phyloP scores from a whole-genome alignment of 2,329 filamentous ascomycete genomes.

The Scolecobasidium constrictum region DNA sequence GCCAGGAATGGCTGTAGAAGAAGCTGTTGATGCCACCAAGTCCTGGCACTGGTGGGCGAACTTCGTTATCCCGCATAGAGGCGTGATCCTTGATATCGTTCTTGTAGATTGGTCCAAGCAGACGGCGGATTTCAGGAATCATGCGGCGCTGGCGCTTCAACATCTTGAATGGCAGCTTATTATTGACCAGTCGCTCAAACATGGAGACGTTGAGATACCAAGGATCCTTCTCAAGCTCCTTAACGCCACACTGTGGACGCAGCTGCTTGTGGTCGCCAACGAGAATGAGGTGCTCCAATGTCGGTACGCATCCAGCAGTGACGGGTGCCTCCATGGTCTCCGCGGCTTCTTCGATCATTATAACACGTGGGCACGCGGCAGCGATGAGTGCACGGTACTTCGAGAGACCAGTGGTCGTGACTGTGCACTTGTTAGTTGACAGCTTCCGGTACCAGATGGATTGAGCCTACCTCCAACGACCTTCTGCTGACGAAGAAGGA shows the following conservation, averaged over 20 bases:
- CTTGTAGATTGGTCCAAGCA: constrained; percentile 52
- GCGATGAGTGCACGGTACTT: constrained; percentile 67
- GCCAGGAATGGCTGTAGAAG: constrained; percentile 55
- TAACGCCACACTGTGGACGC: constrained; percentile 55
- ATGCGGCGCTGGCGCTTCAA: constrained; percentile 62
- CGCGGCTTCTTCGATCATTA: constrained; percentile 72
- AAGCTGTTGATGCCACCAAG: constrained; percentile 51
- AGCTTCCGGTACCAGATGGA: neutral
- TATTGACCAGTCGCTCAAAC: constrained; percentile 66
- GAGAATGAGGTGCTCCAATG: constrained; percentile 53
- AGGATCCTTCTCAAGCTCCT: constrained; percentile 46
- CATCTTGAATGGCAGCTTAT: constrained; percentile 51
- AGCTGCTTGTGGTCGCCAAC: constrained; percentile 78
- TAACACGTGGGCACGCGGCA: constrained; percentile 52
- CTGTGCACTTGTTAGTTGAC: constrained; percentile 21
- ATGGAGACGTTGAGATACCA: constrained; percentile 63
- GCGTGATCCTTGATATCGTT: constrained; percentile 46
- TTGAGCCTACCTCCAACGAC: constrained; percentile 14
- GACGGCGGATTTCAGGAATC: constrained; percentile 54
- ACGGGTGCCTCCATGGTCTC: constrained; percentile 61
- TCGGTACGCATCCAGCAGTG: constrained; percentile 48
- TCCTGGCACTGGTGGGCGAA: constrained; percentile 45
- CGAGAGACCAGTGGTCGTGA: constrained; percentile 71
- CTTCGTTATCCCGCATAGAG: constrained; percentile 34
- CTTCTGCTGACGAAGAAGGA: neutral